Base-by-base conservation (phyloP, 768 basidiomycete genomes). In the Sporobolomyces roseus region DNA sequence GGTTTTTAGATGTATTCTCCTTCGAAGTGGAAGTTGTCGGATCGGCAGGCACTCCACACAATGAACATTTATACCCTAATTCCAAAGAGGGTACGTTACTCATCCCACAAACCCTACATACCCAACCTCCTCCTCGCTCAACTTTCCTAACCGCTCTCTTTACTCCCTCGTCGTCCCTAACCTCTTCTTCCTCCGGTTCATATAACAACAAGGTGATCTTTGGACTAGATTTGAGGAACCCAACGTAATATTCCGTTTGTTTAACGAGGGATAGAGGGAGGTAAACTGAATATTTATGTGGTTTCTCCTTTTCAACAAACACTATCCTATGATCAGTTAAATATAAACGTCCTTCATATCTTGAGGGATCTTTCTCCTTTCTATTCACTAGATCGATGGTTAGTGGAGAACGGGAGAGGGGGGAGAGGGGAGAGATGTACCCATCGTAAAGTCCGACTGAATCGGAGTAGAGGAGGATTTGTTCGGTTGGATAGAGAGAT, bases 371-470 rank as follows among this genome's bases (percentile, higher is more conserved):
- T 80, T 94, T 94, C 82, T 91, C 88, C 64, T 83, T 82, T 61
- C 92, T 96, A 23, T 10, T 46, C 17, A 41, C 45, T 50, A 25
- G 56, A 35, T 25, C 49, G 50, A n/a, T 61, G 53, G 61, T 30
- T 46, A 21, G 65, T 46, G 74, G 35, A 66, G 12, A 19, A n/a
- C 45, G 51, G 19, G 46, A 13, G n/a, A 45, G 49, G 21, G 25
- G 14, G 30, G 46, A 63, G 41, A 41, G 41, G 35, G 43, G 23
- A 6, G 29, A 45, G 33, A 80, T 87, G 70, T 78, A 93, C 93
- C 91, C 91, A 73, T 93, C 87, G 75, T 98, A 98, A 63, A 98
- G 86, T 1, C 93, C 93, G 8, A 97, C 87, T 58, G 80, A 81
- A 51, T 91, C 88, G 76, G 91, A 90, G 51, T 83, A 84, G 10